A percentile compares a stretch with the other conserved stretches of the same genome.
Evolutionary conservation across 1,139 yeast genomes (phyloP).

Genomic region (Candida pseudoviswanathii): DNA sequence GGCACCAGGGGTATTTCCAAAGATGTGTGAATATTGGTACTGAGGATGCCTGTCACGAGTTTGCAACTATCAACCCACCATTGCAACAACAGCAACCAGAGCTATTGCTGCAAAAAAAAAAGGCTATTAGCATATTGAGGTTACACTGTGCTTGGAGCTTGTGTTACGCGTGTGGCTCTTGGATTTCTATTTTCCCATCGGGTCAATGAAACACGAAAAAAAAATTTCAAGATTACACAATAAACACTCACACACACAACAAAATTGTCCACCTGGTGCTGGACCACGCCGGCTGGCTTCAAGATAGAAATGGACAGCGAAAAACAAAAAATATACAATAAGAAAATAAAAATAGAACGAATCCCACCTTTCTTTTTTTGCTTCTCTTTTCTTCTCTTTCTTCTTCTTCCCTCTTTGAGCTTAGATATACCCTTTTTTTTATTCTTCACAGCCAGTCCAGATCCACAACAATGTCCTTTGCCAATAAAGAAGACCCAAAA

Average conservation of each 20-base stretch:
- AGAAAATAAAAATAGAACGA: neutral
- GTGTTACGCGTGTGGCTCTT: constrained; percentile 1
- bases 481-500: constrained; percentile 56
- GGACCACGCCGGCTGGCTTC: neutral
- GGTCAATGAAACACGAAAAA: constrained; percentile 3
- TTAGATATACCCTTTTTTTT: neutral
- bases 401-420: constrained; percentile 9
- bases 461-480: constrained; percentile 45
- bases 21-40: neutral
- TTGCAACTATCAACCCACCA: no score
- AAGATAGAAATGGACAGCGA: neutral
- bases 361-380: neutral
- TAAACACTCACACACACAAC: neutral
- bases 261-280: neutral
- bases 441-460: neutral
- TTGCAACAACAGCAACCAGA: neutral
- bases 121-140: neutral
- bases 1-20: neutral
- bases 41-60: no score
- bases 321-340: neutral
- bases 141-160: neutral
- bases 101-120: neutral
- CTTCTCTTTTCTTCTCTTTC: neutral
- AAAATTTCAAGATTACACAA: neutral
- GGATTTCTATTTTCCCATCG: neutral